Evolutionary conservation across 768 basidiomycete species (phyloP).

Genomic region (Tephrocybe sp.): DNA sequence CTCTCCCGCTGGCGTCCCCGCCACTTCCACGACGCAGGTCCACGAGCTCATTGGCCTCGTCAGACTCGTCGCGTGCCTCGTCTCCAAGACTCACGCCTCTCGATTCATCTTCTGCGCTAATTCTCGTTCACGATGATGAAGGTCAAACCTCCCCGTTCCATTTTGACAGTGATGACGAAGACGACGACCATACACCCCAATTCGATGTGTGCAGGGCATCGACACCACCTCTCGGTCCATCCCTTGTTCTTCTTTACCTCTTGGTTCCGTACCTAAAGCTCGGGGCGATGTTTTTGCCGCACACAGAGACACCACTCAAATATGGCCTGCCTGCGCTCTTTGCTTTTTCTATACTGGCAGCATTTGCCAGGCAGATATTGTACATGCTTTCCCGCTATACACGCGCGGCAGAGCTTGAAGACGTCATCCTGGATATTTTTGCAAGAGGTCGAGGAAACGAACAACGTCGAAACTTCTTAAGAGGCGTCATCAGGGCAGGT

Average conservation of each 20-base stretch:
- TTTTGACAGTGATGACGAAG: slow-evolving; percentile 43
- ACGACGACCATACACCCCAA: slow-evolving; percentile 43
- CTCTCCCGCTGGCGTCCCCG: slow-evolving; percentile 14
- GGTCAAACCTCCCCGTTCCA: slow-evolving; percentile 39
- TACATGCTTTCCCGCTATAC: slow-evolving; percentile 78
- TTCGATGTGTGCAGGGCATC: slow-evolving; percentile 42
- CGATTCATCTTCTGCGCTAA: slow-evolving; percentile 54
- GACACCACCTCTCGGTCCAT: slow-evolving; percentile 55
- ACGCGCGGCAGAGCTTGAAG: slow-evolving; percentile 63
- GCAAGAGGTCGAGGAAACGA: slow-evolving; percentile 57
- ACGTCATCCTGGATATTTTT: slow-evolving; percentile 62
- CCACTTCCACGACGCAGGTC: slow-evolving; percentile 11
- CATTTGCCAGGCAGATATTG: slow-evolving; percentile 68
- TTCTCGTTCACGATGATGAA: slow-evolving; percentile 61
- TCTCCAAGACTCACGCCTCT: slow-evolving; percentile 28
- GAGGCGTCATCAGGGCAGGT: slow-evolving; percentile 41
- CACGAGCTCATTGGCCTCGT: slow-evolving; percentile 27
- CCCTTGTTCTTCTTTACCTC: slow-evolving; percentile 67
- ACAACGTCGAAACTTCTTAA: slow-evolving; percentile 40
- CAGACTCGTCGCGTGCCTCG: slow-evolving; percentile 20
- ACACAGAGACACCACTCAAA: slow-evolving; percentile 46
- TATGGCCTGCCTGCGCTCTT: slow-evolving; percentile 50
- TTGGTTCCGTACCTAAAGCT: slow-evolving; percentile 68
- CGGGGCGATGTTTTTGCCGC: slow-evolving; percentile 64
- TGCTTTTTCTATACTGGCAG: slow-evolving; percentile 56